Base-by-base conservation (phyloP, 2,329 filamentous ascomycete genomes). In the Cytospora piceae region DNA sequence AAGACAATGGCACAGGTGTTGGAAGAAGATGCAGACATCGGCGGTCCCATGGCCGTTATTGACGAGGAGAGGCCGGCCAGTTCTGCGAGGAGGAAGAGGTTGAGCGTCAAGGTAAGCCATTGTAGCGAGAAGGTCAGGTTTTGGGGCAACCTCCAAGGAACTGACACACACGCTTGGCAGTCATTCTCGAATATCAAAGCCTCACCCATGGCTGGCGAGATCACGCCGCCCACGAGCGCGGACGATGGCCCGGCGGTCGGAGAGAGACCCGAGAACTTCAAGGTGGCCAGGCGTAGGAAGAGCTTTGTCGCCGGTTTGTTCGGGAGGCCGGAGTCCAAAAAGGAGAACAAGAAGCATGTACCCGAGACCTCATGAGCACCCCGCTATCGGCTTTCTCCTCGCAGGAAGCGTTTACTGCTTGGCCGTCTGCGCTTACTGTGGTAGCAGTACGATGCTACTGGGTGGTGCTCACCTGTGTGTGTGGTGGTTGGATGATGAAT, bases 1-100 rank as follows among this genome's bases (percentile, higher is more conserved):
- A 87, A 81, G 69, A 96, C 92, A 0, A 79, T 91, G 20, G 81
- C 86, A 22, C 86, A 87, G 15, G 87, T 91, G 71, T 86, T 92
- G 55, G 86, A 90, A 61, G 84, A 87, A 37, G 71, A 85, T 67
- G 81, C 73, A 46, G 70, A 65, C 7, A 32, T 46, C 20, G 34
- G 72, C 63, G 82, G 73, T 79, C 77, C 68, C 57, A 60, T 67
- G 54, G 62, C 65, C 46, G 55, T 71, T 72, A 46, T 70, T 71
- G 64, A 65, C 68, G 71, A 27, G 66, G 68, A 29, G 62, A 59
- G 52, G 32, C 46, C 53, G 31, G 31, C 27, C 42, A 65, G 54
- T 37, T 58, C 53, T 8, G 68, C 57, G 39, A 61, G 51, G 39
- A 71, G 70, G 56, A 78, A 73, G 66, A 78, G 74, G 67, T 64